Evolutionary conservation across 2,329 filamentous ascomycete genomes (phyloP).

Genomic region (Aspergillus sp.): DNA sequence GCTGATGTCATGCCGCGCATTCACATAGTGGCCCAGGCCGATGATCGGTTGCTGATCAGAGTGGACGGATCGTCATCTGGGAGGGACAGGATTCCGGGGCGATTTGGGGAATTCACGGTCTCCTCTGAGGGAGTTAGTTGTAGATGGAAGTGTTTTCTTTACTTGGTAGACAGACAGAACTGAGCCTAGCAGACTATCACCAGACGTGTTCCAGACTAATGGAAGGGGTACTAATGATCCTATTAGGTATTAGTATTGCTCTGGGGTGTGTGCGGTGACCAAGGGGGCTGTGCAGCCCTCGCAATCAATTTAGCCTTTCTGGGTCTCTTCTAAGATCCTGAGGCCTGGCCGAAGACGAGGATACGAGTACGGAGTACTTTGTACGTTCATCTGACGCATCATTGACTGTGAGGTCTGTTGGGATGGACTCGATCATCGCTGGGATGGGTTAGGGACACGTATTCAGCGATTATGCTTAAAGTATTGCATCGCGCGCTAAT

Average conservation of each 20-base stretch:
- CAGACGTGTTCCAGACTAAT: neutral
- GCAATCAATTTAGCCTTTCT: neutral
- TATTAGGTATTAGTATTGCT: neutral
- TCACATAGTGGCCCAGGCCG: neutral
- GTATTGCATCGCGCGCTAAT: too few relatives aligned
- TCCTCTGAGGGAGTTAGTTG: too few relatives aligned
- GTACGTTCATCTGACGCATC: neutral
- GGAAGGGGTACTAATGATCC: neutral
- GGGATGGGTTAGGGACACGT: neutral
- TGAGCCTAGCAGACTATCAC: too few relatives aligned
- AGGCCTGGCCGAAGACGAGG: neutral
- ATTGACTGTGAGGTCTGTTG: neutral
- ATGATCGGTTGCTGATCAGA: slow-evolving; percentile 8
- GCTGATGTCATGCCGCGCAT: slow-evolving; percentile 9
- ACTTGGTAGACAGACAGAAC: too few relatives aligned
- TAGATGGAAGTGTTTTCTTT: too few relatives aligned
- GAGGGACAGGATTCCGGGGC: too few relatives aligned
- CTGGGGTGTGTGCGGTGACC: neutral
- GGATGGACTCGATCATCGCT: neutral
- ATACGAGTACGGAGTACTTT: neutral
- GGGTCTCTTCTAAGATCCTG: neutral
- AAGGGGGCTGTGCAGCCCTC: slow-evolving; percentile 5
- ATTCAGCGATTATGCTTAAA: too few relatives aligned
- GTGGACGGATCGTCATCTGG: neutral
- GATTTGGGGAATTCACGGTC: too few relatives aligned